Evolutionary conservation across 306 rosid species (phyloP).

Genomic region (Hylodesmum podocarpum): DNA sequence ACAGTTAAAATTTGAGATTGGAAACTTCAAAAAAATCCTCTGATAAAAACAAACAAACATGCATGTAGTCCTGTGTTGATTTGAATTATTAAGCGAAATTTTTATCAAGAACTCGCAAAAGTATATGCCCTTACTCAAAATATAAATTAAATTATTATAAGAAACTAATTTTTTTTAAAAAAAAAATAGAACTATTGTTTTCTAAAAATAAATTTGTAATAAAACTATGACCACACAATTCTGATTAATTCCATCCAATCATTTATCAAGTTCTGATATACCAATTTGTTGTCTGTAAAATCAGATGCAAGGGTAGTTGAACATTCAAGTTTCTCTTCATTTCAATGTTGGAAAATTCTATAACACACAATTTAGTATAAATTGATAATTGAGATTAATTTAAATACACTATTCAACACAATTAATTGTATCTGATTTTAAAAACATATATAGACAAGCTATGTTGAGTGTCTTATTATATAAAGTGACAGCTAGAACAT

Average conservation of each 20-base stretch:
- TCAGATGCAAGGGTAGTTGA: neutral
- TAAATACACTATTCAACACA: neutral
- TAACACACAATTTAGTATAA: neutral
- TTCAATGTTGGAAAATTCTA: neutral
- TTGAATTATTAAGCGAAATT: neutral
- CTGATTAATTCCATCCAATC: neutral
- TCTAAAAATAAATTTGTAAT: neutral
- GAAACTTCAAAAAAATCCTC: neutral
- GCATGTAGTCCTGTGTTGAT: neutral
- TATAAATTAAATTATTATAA: neutral
- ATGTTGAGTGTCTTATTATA: neutral
- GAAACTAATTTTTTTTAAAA: neutral
- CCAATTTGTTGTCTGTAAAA: neutral
- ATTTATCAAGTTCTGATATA: neutral
- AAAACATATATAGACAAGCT: neutral
- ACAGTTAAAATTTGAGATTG: too few species aligned
- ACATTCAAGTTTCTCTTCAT: neutral
- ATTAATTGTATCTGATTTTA: neutral
- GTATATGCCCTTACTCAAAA: neutral
- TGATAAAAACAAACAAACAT: too few species aligned
- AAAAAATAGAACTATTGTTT: neutral
- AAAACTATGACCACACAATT: neutral
- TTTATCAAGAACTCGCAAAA: neutral
- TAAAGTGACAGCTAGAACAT: slow-evolving; percentile 24
- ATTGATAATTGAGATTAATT: neutral